Evolutionary conservation across 2,329 filamentous ascomycete species (phyloP).

Genomic region (Cytospora leucostoma): DNA sequence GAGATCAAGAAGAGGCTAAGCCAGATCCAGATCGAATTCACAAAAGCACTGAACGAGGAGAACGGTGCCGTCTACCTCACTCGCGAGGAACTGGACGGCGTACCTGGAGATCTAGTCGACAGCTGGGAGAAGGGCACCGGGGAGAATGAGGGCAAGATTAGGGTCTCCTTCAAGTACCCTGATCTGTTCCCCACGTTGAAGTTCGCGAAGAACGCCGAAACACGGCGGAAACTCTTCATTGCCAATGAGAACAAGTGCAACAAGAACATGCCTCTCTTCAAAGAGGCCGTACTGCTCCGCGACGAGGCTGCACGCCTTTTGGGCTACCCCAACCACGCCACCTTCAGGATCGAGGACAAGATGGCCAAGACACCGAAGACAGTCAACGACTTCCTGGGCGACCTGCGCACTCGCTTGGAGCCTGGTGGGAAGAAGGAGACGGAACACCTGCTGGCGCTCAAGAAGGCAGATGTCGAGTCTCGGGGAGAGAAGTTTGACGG

Average conservation of each 20-base stretch:
- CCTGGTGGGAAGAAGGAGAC: conserved; percentile 72
- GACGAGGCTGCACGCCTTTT: conserved; percentile 77
- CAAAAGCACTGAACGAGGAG: conserved; percentile 82
- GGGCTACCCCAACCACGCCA: conserved; percentile 75
- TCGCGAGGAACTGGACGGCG: conserved; percentile 70
- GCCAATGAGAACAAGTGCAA: conserved; percentile 82
- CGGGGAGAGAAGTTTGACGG: conserved; percentile 62
- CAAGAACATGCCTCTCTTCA: conserved; percentile 71
- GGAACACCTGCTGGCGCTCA: conserved; percentile 69
- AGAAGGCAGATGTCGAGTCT: conserved; percentile 67
- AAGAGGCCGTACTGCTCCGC: conserved; percentile 71
- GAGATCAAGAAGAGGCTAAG: conserved; percentile 81
- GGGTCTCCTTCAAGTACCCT: conserved; percentile 80
- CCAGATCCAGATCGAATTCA: conserved; percentile 72
- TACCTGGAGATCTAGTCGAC: conserved; percentile 69
- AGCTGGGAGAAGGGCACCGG: conserved; percentile 70
- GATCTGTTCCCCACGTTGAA: conserved; percentile 78
- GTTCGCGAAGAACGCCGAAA: conserved; percentile 71
- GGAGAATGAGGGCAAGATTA: conserved; percentile 70
- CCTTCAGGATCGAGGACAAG: conserved; percentile 77
- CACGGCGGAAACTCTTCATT: conserved; percentile 68
- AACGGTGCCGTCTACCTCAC: conserved; percentile 81
- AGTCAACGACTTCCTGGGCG: conserved; percentile 71
- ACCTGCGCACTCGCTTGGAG: conserved; percentile 66
- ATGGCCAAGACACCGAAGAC: conserved; percentile 78